These are phyloP conservation scores for Trichoderma sp. DNA, from an alignment of 2,329 filamentous ascomycete species.

Conservation along the genomic window DNA sequence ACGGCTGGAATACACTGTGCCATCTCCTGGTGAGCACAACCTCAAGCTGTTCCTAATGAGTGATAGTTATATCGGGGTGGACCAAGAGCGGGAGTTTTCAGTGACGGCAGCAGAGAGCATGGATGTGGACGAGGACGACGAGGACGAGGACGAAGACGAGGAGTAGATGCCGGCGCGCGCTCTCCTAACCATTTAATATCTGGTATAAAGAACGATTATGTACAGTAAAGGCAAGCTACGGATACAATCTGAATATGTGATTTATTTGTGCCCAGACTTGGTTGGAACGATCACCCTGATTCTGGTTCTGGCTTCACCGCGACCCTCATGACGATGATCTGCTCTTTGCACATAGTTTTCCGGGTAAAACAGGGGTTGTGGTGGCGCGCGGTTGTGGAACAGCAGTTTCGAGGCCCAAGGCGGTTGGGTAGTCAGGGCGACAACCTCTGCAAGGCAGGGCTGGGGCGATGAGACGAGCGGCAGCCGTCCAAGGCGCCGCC, in stretches of 20 bases:
- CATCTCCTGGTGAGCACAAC: constrained; percentile 78
- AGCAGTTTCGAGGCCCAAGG: constrained; percentile 34
- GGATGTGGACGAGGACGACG: constrained; percentile 87
- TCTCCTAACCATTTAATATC: constrained; percentile 25
- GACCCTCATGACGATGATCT: constrained; percentile 29
- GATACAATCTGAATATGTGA: constrained; percentile 29
- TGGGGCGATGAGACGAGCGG: not conserved
- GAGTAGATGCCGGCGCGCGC: constrained; percentile 29
- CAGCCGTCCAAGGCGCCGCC: not conserved
- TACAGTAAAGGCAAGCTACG: constrained; percentile 38
- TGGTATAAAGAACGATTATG: constrained; percentile 32
- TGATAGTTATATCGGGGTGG: constrained; percentile 94
- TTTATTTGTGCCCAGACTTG: constrained; percentile 15
- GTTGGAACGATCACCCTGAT: not conserved
- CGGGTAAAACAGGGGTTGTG: constrained; percentile 37
- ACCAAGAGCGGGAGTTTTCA: constrained; percentile 89
- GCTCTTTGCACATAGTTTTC: constrained; percentile 34
- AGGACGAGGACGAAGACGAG: constrained; percentile 55
- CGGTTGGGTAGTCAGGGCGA: constrained; percentile 26
- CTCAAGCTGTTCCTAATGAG: constrained; percentile 94
- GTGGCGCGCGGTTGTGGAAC: constrained; percentile 34
- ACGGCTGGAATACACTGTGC: constrained; percentile 85
- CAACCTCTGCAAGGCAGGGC: constrained; percentile 10
- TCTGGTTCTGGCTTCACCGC: constrained; percentile 25
- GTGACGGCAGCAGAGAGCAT: constrained; percentile 87